A percentile compares a stretch with the other conserved stretches of the same genome.
phyloP scores from a whole-genome alignment of 352 stramenopile genomes.

The Phytophthora europaea region DNA sequence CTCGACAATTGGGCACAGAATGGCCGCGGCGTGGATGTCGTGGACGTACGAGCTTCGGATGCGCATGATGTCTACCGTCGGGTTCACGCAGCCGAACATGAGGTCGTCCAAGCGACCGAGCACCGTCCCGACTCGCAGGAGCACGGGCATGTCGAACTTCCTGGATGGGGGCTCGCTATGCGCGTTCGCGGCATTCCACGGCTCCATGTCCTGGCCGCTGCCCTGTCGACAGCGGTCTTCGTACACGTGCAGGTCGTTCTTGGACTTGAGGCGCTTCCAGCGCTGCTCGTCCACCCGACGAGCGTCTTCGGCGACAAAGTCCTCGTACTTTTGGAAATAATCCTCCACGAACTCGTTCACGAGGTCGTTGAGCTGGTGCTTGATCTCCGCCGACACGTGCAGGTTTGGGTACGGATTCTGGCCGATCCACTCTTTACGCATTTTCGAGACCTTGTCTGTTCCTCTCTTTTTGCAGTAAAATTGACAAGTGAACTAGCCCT shows the following conservation, averaged over 20 bases:
- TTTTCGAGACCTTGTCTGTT: background rate
- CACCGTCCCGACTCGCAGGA: slow-evolving; percentile 35
- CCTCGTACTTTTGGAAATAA: slow-evolving; percentile 53
- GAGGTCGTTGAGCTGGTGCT: slow-evolving; percentile 40
- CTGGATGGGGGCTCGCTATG: background rate
- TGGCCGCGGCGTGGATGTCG: slow-evolving; percentile 33
- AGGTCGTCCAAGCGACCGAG: slow-evolving; percentile 40
- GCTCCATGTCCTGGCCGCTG: background rate
- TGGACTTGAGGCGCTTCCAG: slow-evolving; percentile 56
- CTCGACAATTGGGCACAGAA: slow-evolving; percentile 36
- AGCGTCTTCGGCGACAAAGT: slow-evolving; percentile 35
- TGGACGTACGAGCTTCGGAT: slow-evolving; percentile 49
- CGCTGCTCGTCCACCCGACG: slow-evolving; percentile 43
- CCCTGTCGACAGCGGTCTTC: slow-evolving; percentile 28
- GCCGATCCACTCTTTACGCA: slow-evolving; percentile 36
- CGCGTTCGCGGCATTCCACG: background rate
- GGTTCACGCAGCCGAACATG: slow-evolving; percentile 47
- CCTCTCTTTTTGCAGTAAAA: background rate
- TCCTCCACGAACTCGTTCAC: slow-evolving; percentile 42
- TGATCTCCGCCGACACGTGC: slow-evolving; percentile 29
- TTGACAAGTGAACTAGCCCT: background rate
- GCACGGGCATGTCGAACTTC: slow-evolving; percentile 11
- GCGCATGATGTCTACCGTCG: slow-evolving; percentile 40
- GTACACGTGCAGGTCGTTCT: slow-evolving; percentile 55
- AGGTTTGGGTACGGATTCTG: slow-evolving; percentile 45